Conservation (phyloP, 1,284 basidiomycete species). For the Apiotrichum akiyoshidainum region DNA sequence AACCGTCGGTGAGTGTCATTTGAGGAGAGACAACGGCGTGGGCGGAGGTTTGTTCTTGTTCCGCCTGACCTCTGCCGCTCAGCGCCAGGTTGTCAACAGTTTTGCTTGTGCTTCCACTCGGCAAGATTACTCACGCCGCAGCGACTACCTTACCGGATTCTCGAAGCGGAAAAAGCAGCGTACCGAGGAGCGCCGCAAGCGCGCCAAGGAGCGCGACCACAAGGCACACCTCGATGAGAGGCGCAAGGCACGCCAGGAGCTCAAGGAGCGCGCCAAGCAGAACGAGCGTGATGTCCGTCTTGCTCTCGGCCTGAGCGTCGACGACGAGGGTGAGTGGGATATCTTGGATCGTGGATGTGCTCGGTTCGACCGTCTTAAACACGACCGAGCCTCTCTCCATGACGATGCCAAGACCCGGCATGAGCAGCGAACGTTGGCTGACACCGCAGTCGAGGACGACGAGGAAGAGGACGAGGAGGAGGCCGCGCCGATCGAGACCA, state of each 20-base stretch:
- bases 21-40: neutral
- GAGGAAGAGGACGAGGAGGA: conserved; percentile 18
- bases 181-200: conserved; percentile 41
- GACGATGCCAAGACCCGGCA: neutral
- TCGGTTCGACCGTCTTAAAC: conserved; percentile 4
- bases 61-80: too few species aligned
- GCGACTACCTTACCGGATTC: conserved; percentile 52
- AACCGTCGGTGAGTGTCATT: conserved; percentile 41
- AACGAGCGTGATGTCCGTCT: conserved; percentile 45
- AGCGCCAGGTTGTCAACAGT: too few species aligned
- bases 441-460: conserved; percentile 13
- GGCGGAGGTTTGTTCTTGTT: neutral
- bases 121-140: conserved; percentile 15
- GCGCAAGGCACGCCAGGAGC: conserved; percentile 44
- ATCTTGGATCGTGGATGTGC: too few species aligned
- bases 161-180: conserved; percentile 52
- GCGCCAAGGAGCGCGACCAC: conserved; percentile 48
- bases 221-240: conserved; percentile 46
- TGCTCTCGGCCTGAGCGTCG: conserved; percentile 46
- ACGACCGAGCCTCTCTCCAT: neutral
- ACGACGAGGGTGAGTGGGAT: conserved; percentile 18
- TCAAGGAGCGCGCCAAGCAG: conserved; percentile 41
- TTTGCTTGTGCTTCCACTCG: too few species aligned
- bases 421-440: neutral
- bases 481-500: conserved; percentile 30